phyloP scores from a whole-genome alignment of 2,329 filamentous ascomycete species.

The Monilinia aucupariae region DNA sequence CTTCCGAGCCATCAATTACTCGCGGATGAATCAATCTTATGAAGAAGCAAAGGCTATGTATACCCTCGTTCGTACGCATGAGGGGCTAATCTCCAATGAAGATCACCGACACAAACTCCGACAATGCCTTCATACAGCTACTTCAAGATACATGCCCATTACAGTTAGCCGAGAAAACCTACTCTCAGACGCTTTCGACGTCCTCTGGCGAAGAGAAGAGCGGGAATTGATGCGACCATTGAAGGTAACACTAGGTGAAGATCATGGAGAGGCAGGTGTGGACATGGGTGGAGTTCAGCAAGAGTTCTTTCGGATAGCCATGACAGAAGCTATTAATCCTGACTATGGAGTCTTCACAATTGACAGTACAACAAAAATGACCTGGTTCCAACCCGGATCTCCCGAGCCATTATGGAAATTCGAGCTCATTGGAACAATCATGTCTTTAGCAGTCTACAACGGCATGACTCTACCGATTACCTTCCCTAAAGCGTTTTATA shows the following conservation, averaged over 20 bases:
- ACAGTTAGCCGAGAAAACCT: conserved; percentile 63
- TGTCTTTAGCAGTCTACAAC: conserved; percentile 89
- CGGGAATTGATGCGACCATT: conserved; percentile 78
- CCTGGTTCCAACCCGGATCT: conserved; percentile 82
- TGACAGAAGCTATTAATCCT: conserved; percentile 73
- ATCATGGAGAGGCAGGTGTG: conserved; percentile 78
- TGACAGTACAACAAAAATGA: conserved; percentile 69
- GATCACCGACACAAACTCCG: conserved; percentile 58
- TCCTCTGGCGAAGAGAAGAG: conserved; percentile 81
- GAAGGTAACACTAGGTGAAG: conserved; percentile 80
- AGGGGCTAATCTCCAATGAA: conserved; percentile 50
- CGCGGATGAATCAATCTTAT: conserved; percentile 74
- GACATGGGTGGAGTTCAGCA: conserved; percentile 95
- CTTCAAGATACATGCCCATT: conserved; percentile 65
- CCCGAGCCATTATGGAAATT: conserved; percentile 84
- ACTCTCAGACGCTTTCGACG: conserved; percentile 71
- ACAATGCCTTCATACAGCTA: conserved; percentile 59
- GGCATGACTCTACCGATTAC: conserved; percentile 85
- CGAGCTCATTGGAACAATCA: conserved; percentile 79
- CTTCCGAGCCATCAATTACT: conserved; percentile 84
- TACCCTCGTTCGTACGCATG: conserved; percentile 49
- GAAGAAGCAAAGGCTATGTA: conserved; percentile 60
- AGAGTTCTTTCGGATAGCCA: conserved; percentile 85
- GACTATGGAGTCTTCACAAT: conserved; percentile 74
- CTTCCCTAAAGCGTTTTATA: conserved; percentile 80